Evolutionary conservation across 1,139 yeast species (phyloP).

Genomic region (Pichia sp.): DNA sequence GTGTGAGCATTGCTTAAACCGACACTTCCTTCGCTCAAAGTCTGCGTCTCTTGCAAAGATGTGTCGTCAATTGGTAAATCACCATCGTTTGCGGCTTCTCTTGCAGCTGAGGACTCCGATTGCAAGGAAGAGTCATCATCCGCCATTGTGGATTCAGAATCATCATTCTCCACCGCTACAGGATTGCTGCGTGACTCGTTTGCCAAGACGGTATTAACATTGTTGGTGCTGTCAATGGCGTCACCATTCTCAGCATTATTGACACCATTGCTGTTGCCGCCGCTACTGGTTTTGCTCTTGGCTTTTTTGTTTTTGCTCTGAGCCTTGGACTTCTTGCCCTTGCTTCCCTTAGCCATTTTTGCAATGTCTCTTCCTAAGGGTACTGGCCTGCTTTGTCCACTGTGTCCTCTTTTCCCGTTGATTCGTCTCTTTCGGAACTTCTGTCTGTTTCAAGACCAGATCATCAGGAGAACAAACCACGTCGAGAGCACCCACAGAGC

Average conservation of each 20-base stretch:
- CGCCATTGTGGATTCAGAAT: background rate
- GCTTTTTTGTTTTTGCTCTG: background rate
- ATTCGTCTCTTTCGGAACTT: background rate
- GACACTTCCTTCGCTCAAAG: too few species aligned
- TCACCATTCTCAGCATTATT: background rate
- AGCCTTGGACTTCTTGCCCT: slow-evolving; percentile 1
- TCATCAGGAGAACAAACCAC: background rate
- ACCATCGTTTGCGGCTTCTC: too few species aligned
- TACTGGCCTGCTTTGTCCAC: background rate
- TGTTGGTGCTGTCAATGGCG: background rate
- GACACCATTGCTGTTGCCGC: background rate
- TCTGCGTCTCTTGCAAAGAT: too few species aligned
- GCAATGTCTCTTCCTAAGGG: background rate
- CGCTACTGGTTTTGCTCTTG: background rate
- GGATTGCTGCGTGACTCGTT: background rate
- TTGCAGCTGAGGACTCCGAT: background rate
- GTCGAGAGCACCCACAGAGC: background rate
- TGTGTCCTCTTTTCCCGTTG: background rate
- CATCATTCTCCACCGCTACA: background rate
- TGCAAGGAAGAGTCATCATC: background rate
- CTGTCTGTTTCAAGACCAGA: background rate
- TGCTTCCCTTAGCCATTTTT: background rate
- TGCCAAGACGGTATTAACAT: background rate
- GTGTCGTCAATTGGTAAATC: too few species aligned
- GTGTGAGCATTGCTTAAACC: too few species aligned